Percentiles rank a stretch among this genome's conserved stretches.
Evolutionary conservation across 768 basidiomycete species (phyloP).

Genomic region (Mycena metata): DNA sequence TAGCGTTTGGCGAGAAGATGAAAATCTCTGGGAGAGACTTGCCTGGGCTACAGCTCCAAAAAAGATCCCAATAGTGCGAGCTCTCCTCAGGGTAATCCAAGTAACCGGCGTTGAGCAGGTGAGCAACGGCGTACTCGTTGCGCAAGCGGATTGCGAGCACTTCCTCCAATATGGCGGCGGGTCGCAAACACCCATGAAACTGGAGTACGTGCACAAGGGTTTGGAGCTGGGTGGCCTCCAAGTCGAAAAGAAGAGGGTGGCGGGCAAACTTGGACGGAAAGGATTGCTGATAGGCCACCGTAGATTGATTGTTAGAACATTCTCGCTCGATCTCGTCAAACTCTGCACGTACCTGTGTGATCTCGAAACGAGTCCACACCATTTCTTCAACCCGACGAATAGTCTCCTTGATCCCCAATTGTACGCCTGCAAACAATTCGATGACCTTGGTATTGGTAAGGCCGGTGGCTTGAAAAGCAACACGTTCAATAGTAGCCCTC

Average conservation of each 20-base stretch:
- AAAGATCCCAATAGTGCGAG: background rate
- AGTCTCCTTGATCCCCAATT: background rate
- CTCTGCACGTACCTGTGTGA: background rate
- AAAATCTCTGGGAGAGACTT: too few relatives aligned
- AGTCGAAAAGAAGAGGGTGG: background rate
- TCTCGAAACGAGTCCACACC: background rate
- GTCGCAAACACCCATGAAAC: background rate
- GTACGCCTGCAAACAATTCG: background rate
- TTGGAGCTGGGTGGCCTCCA: background rate
- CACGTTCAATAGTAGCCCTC: too few relatives aligned
- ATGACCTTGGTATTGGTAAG: background rate
- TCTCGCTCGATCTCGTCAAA: background rate
- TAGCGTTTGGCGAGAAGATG: too few relatives aligned
- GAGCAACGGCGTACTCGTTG: background rate
- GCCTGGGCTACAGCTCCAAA: too few relatives aligned
- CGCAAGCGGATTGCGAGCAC: background rate
- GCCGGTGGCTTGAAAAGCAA: background rate
- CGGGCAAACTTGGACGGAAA: background rate
- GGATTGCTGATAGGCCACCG: background rate
- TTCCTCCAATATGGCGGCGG: background rate
- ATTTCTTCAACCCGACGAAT: background rate
- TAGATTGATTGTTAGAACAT: background rate
- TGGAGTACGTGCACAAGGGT: background rate
- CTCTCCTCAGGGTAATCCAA: background rate
- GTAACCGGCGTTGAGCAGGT: background rate